A percentile compares a stretch with the other conserved stretches of the same genome.
phyloP scores from a whole-genome alignment of 495 filamentous ascomycete species.

The Daldinia childiae region DNA sequence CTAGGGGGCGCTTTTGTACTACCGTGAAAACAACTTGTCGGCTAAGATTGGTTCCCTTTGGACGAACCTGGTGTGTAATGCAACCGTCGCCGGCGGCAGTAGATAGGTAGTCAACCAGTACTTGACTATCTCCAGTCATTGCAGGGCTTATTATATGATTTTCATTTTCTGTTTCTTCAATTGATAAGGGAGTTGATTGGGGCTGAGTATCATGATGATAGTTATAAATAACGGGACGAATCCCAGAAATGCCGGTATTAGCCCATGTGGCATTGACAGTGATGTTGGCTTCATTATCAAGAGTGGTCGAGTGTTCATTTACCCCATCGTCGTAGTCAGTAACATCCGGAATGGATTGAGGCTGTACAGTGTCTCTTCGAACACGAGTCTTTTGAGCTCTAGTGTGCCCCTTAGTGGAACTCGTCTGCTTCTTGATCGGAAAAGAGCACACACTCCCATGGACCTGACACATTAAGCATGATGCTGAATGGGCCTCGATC shows the following conservation, averaged over 20 bases:
- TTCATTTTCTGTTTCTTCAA: neutral
- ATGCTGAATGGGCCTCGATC: slow-evolving; percentile 5
- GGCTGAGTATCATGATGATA: neutral
- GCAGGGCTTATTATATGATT: neutral
- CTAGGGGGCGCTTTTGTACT: neutral
- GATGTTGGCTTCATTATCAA: neutral
- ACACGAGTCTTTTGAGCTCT: neutral
- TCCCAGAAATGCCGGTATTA: neutral
- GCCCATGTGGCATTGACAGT: neutral
- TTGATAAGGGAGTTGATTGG: neutral
- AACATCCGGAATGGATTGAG: neutral
- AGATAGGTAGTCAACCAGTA: neutral
- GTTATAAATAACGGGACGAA: neutral
- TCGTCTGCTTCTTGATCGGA: neutral
- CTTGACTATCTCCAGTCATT: neutral
- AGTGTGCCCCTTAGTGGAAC: neutral
- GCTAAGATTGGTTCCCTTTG: neutral
- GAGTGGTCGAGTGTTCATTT: neutral
- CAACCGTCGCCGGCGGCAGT: neutral
- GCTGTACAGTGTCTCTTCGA: neutral
- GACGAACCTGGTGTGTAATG: neutral
- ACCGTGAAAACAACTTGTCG: neutral
- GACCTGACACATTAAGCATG: neutral
- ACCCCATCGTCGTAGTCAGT: neutral
- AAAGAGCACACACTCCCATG: neutral